These are phyloP conservation scores for Talaromyces sp. DNA, from an alignment of 2,329 filamentous ascomycete genomes.

Conservation along the genomic window DNA sequence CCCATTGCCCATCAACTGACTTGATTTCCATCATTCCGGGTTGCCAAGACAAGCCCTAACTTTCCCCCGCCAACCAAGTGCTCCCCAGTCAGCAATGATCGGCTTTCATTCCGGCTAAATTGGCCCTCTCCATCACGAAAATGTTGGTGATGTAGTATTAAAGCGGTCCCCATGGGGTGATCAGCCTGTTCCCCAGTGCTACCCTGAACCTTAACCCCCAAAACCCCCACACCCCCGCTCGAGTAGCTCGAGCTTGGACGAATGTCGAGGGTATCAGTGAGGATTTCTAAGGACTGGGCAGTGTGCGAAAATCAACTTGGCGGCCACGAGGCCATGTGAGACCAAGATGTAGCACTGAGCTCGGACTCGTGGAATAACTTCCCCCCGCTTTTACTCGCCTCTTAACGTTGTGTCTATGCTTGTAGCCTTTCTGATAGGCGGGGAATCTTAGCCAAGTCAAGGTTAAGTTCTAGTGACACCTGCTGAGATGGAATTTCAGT, in stretches of 20 bases:
- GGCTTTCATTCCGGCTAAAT: conserved; percentile 4
- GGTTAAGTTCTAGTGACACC: neutral
- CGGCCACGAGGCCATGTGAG: too few relatives aligned
- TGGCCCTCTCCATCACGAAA: neutral
- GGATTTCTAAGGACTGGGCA: neutral
- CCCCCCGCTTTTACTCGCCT: neutral
- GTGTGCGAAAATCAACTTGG: too few relatives aligned
- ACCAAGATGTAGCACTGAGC: neutral
- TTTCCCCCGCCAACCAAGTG: conserved; percentile 6
- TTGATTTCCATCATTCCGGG: neutral
- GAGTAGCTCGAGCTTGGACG: conserved; percentile 1
- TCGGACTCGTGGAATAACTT: neutral
- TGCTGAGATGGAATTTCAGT: too few relatives aligned
- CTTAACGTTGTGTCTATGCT: neutral
- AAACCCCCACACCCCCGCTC: conserved; percentile 11
- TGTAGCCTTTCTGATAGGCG: neutral
- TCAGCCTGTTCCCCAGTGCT: neutral
- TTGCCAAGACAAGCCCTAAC: conserved; percentile 8
- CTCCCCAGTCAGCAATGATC: conserved; percentile 6
- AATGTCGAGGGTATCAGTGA: neutral
- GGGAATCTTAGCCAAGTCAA: neutral
- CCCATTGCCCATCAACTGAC: neutral
- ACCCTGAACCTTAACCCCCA: conserved; percentile 2
- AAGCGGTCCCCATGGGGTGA: neutral
- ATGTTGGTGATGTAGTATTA: neutral